phyloP scores from a whole-genome alignment of 2,329 filamentous ascomycete genomes.

The Aspergillus spinulosporus region DNA sequence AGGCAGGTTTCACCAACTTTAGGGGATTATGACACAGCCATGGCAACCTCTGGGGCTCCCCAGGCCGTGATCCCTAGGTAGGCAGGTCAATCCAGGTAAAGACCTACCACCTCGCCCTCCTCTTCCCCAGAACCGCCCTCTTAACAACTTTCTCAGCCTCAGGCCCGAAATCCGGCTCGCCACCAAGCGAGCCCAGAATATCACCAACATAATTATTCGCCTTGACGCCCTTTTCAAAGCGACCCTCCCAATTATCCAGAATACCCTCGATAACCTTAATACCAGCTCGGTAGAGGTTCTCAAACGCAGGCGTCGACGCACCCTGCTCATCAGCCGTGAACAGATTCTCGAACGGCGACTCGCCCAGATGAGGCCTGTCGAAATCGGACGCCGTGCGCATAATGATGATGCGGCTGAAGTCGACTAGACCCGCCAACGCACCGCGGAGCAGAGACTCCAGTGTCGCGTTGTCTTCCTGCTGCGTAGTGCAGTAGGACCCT shows the following conservation, averaged over 20 bases:
- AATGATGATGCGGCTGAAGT: conserved; percentile 67
- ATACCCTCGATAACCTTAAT: conserved; percentile 66
- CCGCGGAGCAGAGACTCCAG: conserved; percentile 65
- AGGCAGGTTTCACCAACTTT: too few species aligned
- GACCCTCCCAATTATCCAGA: conserved; percentile 59
- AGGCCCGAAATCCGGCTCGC: conserved; percentile 63
- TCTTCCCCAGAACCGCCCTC: background rate
- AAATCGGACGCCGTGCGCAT: conserved; percentile 71
- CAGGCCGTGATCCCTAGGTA: background rate
- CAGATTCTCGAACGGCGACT: conserved; percentile 60
- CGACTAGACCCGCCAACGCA: conserved; percentile 58
- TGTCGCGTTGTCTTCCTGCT: conserved; percentile 71
- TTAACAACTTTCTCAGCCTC: conserved; percentile 8
- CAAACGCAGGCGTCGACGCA: conserved; percentile 62
- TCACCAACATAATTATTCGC: conserved; percentile 69
- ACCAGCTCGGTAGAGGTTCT: conserved; percentile 68
- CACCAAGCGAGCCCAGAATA: conserved; percentile 68
- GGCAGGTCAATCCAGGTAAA: too few species aligned
- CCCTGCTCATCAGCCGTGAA: conserved; percentile 61
- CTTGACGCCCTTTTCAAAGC: conserved; percentile 58
- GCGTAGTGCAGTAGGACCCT: conserved; percentile 68
- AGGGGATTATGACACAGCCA: too few species aligned
- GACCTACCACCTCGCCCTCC: background rate
- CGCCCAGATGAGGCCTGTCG: conserved; percentile 64
- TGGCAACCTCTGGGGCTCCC: too few species aligned